Percentiles rank a stretch among this genome's conserved stretches.
phyloP scores from a whole-genome alignment of 2,329 filamentous ascomycete genomes.

The Alternaria postmessia region DNA sequence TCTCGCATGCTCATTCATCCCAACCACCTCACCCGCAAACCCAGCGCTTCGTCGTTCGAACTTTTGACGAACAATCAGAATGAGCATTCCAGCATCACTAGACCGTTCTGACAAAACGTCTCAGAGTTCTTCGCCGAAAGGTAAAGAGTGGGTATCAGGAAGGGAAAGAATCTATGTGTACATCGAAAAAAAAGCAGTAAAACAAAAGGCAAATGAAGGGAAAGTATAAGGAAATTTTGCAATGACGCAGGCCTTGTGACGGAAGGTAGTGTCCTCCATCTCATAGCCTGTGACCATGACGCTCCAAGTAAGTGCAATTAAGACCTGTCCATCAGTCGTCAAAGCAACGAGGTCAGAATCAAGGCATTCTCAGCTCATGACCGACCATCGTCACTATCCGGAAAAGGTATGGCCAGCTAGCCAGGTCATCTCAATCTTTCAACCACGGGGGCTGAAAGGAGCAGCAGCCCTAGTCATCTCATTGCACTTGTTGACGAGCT shows the following conservation, averaged over 20 bases:
- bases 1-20: neutral
- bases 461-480: constrained; percentile 41
- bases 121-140: neutral
- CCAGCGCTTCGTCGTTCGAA: constrained; percentile 7
- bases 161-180: constrained; percentile 10
- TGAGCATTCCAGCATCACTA: constrained; percentile 38
- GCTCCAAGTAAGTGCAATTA: too few species aligned
- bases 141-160: constrained; percentile 9
- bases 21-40: constrained; percentile 3
- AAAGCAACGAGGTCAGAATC: constrained; percentile 6
- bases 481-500: constrained; percentile 50
- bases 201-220: neutral
- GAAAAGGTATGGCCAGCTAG: too few species aligned
- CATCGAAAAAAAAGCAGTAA: constrained; percentile 8
- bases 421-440: neutral
- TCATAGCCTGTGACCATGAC: too few species aligned
- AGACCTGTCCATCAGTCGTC: neutral
- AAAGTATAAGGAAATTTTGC: too few species aligned
- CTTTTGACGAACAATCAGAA: constrained; percentile 9
- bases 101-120: neutral
- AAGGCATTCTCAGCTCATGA: constrained; percentile 44
- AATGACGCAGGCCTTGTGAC: too few species aligned
- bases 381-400: neutral
- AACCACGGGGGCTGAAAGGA: constrained; percentile 24
- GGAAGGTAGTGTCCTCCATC: too few species aligned